A percentile compares a stretch with the other conserved stretches of the same genome.
Conservation (phyloP, 2,329 filamentous ascomycete species). For the Paramyrothecium roridum region DNA sequence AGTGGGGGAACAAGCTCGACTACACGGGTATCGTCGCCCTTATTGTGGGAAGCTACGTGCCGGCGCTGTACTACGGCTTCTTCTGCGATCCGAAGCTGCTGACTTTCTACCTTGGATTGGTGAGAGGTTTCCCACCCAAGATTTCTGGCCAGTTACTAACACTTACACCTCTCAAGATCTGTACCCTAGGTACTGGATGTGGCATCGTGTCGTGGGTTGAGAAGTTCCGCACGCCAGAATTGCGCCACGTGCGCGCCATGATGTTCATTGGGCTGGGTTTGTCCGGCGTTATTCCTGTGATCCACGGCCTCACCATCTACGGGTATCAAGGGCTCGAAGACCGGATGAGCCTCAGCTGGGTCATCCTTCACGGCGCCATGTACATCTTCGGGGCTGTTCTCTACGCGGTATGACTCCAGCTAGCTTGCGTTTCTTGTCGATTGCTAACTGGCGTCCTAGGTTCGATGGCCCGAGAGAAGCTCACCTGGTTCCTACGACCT, state of each 20-base stretch:
- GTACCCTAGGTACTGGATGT: slow-evolving; percentile 71
- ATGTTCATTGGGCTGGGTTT: slow-evolving; percentile 90
- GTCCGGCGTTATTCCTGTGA: slow-evolving; percentile 77
- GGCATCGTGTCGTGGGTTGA: slow-evolving; percentile 75
- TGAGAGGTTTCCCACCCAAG: slow-evolving; percentile 35
- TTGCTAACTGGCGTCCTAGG: slow-evolving; percentile 34
- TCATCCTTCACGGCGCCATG: slow-evolving; percentile 74
- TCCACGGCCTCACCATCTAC: slow-evolving; percentile 70
- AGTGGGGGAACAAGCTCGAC: slow-evolving; percentile 88
- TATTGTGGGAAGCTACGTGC: slow-evolving; percentile 89
- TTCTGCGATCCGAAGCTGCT: slow-evolving; percentile 66
- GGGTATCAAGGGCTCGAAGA: slow-evolving; percentile 63
- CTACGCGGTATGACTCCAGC: slow-evolving; percentile 66
- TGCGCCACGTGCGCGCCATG: slow-evolving; percentile 78
- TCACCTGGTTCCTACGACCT: slow-evolving; percentile 82
- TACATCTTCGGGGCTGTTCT: slow-evolving; percentile 84
- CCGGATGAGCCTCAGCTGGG: slow-evolving; percentile 77
- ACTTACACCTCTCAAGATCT: slow-evolving; percentile 56
- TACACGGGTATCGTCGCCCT: slow-evolving; percentile 91
- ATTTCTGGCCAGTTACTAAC: slow-evolving; percentile 11
- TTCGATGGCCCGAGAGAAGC: slow-evolving; percentile 78
- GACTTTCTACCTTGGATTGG: slow-evolving; percentile 71
- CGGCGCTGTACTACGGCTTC: slow-evolving; percentile 84
- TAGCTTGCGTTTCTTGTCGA: not conserved
- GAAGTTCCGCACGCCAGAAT: slow-evolving; percentile 76